These are phyloP conservation scores for Boechera stricta DNA, from an alignment of 345 rosid species.

Conservation along the genomic window DNA sequence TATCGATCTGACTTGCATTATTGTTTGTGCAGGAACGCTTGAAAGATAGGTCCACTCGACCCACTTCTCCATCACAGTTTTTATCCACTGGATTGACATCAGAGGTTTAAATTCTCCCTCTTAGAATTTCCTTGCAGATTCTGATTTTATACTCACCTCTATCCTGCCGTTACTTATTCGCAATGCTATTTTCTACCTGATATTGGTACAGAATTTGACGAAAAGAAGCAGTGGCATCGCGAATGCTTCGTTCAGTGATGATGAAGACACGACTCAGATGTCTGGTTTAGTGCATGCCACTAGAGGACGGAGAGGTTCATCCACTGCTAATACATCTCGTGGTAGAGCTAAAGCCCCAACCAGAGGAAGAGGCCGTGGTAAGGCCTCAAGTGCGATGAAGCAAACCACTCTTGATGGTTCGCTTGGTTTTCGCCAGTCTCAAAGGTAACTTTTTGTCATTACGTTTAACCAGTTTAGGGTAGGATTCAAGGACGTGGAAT, in stretches of 20 bases:
- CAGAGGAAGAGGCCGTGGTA: constrained; percentile 88
- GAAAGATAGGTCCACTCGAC: constrained; percentile 72
- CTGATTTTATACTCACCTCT: neutral
- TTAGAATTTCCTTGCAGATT: constrained; percentile 10
- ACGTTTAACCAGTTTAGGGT: neutral
- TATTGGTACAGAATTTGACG: constrained; percentile 55
- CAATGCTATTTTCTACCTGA: constrained; percentile 31
- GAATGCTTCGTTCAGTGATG: constrained; percentile 86
- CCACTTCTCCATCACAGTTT: constrained; percentile 60
- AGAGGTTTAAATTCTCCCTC: constrained; percentile 56
- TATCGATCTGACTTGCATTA: constrained; percentile 32
- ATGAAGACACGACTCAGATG: constrained; percentile 71
- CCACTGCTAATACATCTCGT: constrained; percentile 50
- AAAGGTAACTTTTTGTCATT: constrained; percentile 56
- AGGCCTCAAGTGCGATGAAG: constrained; percentile 74
- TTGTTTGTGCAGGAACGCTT: constrained; percentile 71
- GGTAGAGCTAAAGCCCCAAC: constrained; percentile 70
- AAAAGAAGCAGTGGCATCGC: constrained; percentile 58
- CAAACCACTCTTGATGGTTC: constrained; percentile 87
- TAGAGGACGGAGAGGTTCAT: constrained; percentile 68
- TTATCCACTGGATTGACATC: constrained; percentile 58
- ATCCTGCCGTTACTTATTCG: constrained; percentile 27
- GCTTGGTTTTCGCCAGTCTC: constrained; percentile 74
- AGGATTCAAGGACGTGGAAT: constrained; percentile 20
- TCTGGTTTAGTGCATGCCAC: constrained; percentile 55